Evolutionary conservation across 176 grass and related monocot genomes (phyloP), one percentile per base, ranked within the genome.

Genomic region (Triticum urartu): DNA sequence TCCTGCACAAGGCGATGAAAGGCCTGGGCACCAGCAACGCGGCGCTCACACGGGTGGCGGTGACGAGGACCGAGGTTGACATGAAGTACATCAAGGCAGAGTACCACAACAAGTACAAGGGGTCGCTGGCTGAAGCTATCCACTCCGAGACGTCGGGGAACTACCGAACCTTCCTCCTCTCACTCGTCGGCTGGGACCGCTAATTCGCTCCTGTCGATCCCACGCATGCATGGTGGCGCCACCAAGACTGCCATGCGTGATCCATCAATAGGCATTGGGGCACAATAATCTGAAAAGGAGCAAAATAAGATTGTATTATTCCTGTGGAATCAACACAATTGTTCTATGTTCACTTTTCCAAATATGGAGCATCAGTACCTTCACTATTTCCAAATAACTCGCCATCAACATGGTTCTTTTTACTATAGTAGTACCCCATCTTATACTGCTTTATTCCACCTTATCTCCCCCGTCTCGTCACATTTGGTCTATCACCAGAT

Each of bases 41-140:
- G 0, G 32, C 89, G 82, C 88, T 98, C 14, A 78, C 93, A 13
- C 47, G 97, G 72, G 82, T 96, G 11, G 87, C 90, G 35, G 90
- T 91, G 12, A 95, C 92, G 10, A 40, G 97, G 68, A 64, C 90
- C 9, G 97, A 99, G 85, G 77, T 99, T 42, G 97, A 99, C 82
- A 99, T 99, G 97, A 92, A 90, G 78, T 91, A 90, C 79, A 94
- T 96, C 87, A 99, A 93, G 82, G 90, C 80, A 0, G 94, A 94
- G 81, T 99, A 94, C 88, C 90, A 90, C 72, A 58, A 72, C 52
- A 91, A 87, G 40, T 91, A 94, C 83, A 92, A 91, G 83, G 82
- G 87, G 11, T 86, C 89, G 3, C 88, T 99, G 42, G 65, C 80
- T 47, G 94, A 94, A 68, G 87, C 89, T 6, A 91, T 99, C 70